A percentile compares a stretch with the other conserved stretches of the same genome.
phyloP scores from a whole-genome alignment of 1,284 basidiomycete species.

The Vanrija humicola region DNA sequence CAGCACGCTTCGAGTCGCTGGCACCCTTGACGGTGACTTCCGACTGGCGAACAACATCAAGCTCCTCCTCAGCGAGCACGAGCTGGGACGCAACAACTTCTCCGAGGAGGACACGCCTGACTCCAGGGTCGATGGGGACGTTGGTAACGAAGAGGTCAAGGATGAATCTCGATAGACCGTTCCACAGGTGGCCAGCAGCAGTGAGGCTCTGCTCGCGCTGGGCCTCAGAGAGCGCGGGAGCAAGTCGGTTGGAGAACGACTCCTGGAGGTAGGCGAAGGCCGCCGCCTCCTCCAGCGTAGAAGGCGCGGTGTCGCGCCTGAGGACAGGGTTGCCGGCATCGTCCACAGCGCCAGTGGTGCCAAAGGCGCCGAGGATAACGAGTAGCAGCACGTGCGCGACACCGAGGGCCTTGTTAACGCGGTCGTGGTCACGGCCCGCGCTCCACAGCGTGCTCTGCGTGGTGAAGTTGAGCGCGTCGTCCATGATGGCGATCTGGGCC shows the following conservation, averaged over 20 bases:
- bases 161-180: conserved; percentile 55
- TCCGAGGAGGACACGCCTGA: conserved; percentile 58
- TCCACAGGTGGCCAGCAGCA: conserved; percentile 54
- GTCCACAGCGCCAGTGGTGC: conserved; percentile 2
- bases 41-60: conserved; percentile 58
- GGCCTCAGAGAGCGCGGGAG: conserved; percentile 6
- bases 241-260: conserved; percentile 10
- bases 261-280: conserved; percentile 13
- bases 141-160: conserved; percentile 71
- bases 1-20: conserved; percentile 54
- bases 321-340: conserved; percentile 1
- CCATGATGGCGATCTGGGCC: conserved; percentile 29
- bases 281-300: background rate
- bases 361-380: conserved; percentile 23
- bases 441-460: conserved; percentile 24
- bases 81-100: conserved; percentile 57
- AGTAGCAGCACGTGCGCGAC: too few species aligned
- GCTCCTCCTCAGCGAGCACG: conserved; percentile 54
- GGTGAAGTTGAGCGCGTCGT: conserved; percentile 31
- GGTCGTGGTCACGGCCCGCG: conserved; percentile 8
- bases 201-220: conserved; percentile 4
- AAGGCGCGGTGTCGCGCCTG: background rate
- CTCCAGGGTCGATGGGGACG: conserved; percentile 81
- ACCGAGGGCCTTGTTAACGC: conserved; percentile 6
- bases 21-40: conserved; percentile 66